Base-by-base conservation (phyloP, 148 eudicot genomes). In the Spergularia marina region DNA sequence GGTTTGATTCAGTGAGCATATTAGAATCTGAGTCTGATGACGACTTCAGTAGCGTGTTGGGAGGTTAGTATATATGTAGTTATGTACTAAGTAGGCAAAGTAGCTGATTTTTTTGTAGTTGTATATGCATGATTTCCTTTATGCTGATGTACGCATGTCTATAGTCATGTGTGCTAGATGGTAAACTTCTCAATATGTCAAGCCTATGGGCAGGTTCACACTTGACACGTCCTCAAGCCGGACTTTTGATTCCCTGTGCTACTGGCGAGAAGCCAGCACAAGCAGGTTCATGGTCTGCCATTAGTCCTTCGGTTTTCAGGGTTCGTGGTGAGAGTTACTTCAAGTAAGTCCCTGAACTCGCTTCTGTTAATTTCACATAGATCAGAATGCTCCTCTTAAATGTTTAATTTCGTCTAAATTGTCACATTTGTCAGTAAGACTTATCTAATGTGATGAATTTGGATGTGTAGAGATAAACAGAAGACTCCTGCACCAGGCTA, bases 11-110 rank as follows among this genome's bases (percentile, higher is more conserved):
- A 62, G 65, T 76, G 6, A 92, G 97, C 74, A 78, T 83, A 66
- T 81, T 90, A 47, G 97, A 86, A 51, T 90, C 97, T 12, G 97
- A 92, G 56, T 80, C 88, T 36, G 97, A 92, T 61, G 97, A 92
- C 55, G 97, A 92, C 63, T 92, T 88, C 69, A 82, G 78, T 49
- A 92, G 97, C 70, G 87, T 92, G 53, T 72, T 81, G 44, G 92
- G 89, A 77, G 97, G 97, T 92, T 73, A 80, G 76, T 13, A 76
- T 18, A 5, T 68, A 15, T 11, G 41, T 63, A 68, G n/a, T n/a
- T n/a, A n/a, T n/a, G n/a, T n/a, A n/a, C n/a, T n/a, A n/a, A n/a
- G n/a, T n/a, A n/a, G n/a, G n/a, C n/a, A 15, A 47, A 65, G 49
- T 12, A 21, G 66, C 23, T 30, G 39, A 68, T 51, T 23, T 23